These are phyloP conservation scores for Carallia pectinifolia DNA, from an alignment of 345 rosid genomes.

Conservation along the genomic window DNA sequence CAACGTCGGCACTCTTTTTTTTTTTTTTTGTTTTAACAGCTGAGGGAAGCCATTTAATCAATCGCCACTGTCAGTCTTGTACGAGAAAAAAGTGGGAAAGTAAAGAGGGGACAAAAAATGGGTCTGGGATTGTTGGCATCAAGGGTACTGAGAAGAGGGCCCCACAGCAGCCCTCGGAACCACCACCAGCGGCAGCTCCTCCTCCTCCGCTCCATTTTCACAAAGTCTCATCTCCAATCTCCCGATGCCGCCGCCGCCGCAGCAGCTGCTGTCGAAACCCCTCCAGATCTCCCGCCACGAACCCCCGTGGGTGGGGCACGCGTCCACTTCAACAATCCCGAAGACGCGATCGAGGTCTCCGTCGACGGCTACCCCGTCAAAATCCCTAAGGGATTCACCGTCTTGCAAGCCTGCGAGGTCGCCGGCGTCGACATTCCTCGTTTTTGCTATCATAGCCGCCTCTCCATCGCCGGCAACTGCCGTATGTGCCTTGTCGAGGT, in stretches of 20 bases:
- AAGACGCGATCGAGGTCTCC: conserved; percentile 94
- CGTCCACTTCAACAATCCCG: conserved; percentile 73
- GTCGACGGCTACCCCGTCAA: conserved; percentile 91
- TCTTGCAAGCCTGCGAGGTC: conserved; percentile 91
- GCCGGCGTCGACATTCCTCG: conserved; percentile 96
- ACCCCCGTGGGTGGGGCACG: conserved; percentile 78
- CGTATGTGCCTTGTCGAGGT: conserved; percentile 99
- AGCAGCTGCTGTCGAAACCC: conserved; percentile 50
- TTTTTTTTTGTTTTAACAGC: too few species aligned
- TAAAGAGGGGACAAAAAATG: conserved; percentile 29
- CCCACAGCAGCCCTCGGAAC: not conserved
- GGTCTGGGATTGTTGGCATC: conserved; percentile 78
- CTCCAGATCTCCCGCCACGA: conserved; percentile 51
- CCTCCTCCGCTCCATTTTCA: conserved; percentile 57
- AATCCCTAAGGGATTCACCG: conserved; percentile 95
- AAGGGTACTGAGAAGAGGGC: conserved; percentile 39
- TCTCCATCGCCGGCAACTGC: conserved; percentile 95
- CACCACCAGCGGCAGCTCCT: conserved; percentile 19
- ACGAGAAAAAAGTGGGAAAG: too few species aligned
- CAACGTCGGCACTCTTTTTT: too few species aligned
- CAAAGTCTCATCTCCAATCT: conserved; percentile 74
- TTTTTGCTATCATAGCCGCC: conserved; percentile 84
- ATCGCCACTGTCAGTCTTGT: too few species aligned
- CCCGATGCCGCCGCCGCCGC: conserved; percentile 55
- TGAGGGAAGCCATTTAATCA: too few species aligned